These are phyloP conservation scores for Penicillium diatomitis DNA, from an alignment of 495 filamentous ascomycete genomes.

Conservation along the genomic window DNA sequence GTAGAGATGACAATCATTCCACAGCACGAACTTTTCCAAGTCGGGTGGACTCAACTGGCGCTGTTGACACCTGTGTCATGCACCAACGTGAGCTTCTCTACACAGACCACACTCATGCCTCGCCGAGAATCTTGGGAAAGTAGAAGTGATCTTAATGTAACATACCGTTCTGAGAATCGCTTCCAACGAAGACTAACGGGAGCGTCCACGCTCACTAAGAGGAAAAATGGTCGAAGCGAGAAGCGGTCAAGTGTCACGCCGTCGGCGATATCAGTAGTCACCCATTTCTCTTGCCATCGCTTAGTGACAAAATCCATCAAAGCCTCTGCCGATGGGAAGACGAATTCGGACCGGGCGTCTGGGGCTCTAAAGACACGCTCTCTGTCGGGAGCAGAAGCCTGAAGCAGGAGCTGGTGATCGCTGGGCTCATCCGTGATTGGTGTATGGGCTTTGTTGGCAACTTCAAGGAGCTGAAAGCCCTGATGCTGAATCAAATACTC, in stretches of 20 bases:
- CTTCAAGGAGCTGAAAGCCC: slow-evolving; percentile 50
- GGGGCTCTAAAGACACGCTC: slow-evolving; percentile 12
- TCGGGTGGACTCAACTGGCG: slow-evolving; percentile 39
- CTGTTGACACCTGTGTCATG: slow-evolving; percentile 29
- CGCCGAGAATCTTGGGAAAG: background rate
- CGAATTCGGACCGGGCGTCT: slow-evolving; percentile 16
- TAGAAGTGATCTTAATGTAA: background rate
- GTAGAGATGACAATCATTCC: slow-evolving; percentile 73
- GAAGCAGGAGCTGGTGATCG: slow-evolving; percentile 23
- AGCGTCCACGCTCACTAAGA: slow-evolving; percentile 85
- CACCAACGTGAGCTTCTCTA: background rate
- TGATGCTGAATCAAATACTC: slow-evolving; percentile 70
- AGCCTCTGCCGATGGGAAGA: slow-evolving; percentile 49
- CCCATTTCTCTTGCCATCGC: slow-evolving; percentile 71
- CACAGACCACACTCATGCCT: background rate
- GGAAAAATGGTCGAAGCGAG: slow-evolving; percentile 75
- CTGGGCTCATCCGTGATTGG: slow-evolving; percentile 15
- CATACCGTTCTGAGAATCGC: slow-evolving; percentile 52
- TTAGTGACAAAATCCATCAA: slow-evolving; percentile 80
- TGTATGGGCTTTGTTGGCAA: slow-evolving; percentile 13
- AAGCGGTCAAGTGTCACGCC: slow-evolving; percentile 61
- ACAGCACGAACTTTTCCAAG: slow-evolving; percentile 68
- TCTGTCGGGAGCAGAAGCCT: slow-evolving; percentile 16
- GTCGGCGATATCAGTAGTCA: slow-evolving; percentile 71
- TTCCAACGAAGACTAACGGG: slow-evolving; percentile 76